These are phyloP conservation scores for Herpomyces periplanetae DNA, from an alignment of 2,329 filamentous ascomycete genomes.

Conservation along the genomic window DNA sequence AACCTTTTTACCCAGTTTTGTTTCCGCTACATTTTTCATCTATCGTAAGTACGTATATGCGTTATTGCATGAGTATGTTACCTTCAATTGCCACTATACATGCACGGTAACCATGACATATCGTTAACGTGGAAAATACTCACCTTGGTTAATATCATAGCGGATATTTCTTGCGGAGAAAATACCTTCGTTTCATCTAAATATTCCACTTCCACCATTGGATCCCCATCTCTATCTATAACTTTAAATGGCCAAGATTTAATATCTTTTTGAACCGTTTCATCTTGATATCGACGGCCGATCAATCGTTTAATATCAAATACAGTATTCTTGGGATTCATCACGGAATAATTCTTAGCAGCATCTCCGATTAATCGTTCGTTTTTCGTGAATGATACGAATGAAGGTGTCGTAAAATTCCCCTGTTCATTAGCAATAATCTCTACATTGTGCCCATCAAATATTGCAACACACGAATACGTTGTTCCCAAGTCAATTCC, in stretches of 20 bases:
- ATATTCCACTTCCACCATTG: conserved; percentile 79
- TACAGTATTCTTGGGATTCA: conserved; percentile 93
- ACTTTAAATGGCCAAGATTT: conserved; percentile 99
- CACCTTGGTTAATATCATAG: conserved; percentile 95
- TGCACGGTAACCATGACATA: conserved; percentile 1
- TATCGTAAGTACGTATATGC: conserved; percentile 8
- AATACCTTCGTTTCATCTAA: conserved; percentile 77
- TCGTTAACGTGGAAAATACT: conserved; percentile 4
- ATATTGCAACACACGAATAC: conserved; percentile 98
- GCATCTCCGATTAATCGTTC: conserved; percentile 98
- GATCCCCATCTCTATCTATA: conserved; percentile 49
- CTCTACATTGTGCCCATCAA: conserved; percentile 96
- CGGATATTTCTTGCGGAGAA: conserved; percentile 91
- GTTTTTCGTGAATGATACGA: conserved; percentile 94
- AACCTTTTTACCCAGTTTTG: conserved; percentile 92
- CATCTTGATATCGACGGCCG: conserved; percentile 72
- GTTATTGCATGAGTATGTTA: neutral
- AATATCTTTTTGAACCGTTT: conserved; percentile 91
- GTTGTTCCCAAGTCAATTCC: conserved; percentile 99
- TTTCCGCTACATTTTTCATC: conserved; percentile 98
- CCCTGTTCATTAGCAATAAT: conserved; percentile 99
- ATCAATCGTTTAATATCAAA: conserved; percentile 99
- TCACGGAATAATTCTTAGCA: conserved; percentile 97
- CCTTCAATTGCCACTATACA: neutral
- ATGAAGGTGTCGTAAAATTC: conserved; percentile 91